These are phyloP conservation scores for Clitopilus passeckerianus DNA, from an alignment of 768 basidiomycete species.

Conservation along the genomic window DNA sequence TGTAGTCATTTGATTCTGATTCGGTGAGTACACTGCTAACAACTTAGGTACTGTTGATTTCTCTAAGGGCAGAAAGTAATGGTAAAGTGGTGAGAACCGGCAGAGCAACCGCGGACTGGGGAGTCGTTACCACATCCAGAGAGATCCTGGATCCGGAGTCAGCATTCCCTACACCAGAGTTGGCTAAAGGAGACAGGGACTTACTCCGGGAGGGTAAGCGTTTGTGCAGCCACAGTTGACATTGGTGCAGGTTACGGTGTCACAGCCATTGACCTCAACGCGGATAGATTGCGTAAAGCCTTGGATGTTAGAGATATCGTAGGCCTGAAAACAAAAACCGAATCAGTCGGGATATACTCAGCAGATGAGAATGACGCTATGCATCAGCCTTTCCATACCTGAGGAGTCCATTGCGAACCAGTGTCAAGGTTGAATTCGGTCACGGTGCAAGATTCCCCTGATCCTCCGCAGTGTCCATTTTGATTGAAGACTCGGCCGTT, in stretches of 20 bases:
- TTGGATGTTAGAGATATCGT: constrained; percentile 40
- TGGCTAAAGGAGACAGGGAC: constrained; percentile 4
- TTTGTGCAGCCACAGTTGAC: constrained; percentile 28
- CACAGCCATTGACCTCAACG: constrained; percentile 30
- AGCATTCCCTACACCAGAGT: background rate
- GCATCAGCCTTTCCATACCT: constrained; percentile 10
- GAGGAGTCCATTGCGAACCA: constrained; percentile 19
- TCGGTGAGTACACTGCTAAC: background rate
- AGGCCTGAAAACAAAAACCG: constrained; percentile 17
- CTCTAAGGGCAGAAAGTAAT: constrained; percentile 26
- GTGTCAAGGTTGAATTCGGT: constrained; percentile 36
- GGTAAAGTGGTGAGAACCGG: constrained; percentile 27
- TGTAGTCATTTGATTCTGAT: background rate
- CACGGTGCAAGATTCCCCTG: constrained; percentile 33
- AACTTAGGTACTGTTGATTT: background rate
- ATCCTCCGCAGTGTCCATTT: constrained; percentile 28
- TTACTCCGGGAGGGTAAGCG: constrained; percentile 27
- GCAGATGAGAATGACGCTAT: too few relatives aligned
- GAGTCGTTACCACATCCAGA: constrained; percentile 32
- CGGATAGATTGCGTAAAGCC: constrained; percentile 34
- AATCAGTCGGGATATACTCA: constrained; percentile 1
- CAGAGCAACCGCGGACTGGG: constrained; percentile 30
- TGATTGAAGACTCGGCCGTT: constrained; percentile 35
- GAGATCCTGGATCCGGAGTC: constrained; percentile 19
- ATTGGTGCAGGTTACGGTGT: constrained; percentile 33